Conservation (phyloP, 208 protist genomes). For the Strigomonas culicis region DNA sequence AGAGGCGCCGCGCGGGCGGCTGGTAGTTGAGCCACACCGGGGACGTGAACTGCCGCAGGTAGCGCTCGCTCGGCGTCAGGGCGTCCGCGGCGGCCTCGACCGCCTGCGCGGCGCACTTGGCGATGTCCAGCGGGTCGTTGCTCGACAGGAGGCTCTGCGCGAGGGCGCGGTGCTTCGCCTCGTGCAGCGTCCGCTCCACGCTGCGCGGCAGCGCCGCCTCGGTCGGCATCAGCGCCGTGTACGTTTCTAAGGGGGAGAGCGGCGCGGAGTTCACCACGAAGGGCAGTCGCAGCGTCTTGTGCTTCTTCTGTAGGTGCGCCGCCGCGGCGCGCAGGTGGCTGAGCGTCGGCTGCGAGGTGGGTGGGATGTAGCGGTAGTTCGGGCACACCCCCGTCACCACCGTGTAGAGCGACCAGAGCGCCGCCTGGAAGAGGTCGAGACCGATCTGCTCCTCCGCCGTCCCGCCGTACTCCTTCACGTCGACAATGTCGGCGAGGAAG, state of each 20-base stretch:
- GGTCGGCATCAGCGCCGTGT: conserved; percentile 81
- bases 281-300: conserved; percentile 10
- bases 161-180: conserved; percentile 34
- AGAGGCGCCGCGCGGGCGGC: conserved; percentile 42
- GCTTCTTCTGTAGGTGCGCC: conserved; percentile 28
- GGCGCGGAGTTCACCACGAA: conserved; percentile 24
- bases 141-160: conserved; percentile 43
- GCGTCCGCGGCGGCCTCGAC: conserved; percentile 30
- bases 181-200: conserved; percentile 36
- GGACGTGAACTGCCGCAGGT: conserved; percentile 65
- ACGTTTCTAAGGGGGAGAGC: conserved; percentile 75
- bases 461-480: conserved; percentile 62
- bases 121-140: conserved; percentile 47
- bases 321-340: conserved; percentile 64
- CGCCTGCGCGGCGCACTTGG: conserved; percentile 39
- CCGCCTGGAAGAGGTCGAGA: conserved; percentile 34
- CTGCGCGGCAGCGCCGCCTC: conserved; percentile 54
- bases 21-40: conserved; percentile 78
- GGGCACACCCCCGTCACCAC: conserved; percentile 44
- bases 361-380: conserved; percentile 42
- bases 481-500: conserved; percentile 64
- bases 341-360: conserved; percentile 38
- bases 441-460: conserved; percentile 31
- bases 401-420: conserved; percentile 50
- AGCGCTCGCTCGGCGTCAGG: conserved; percentile 67